Evolutionary conservation across 305 asterid genomes (phyloP), one percentile per base, ranked within the genome.

Genomic region (Ilex paraguariensis): DNA sequence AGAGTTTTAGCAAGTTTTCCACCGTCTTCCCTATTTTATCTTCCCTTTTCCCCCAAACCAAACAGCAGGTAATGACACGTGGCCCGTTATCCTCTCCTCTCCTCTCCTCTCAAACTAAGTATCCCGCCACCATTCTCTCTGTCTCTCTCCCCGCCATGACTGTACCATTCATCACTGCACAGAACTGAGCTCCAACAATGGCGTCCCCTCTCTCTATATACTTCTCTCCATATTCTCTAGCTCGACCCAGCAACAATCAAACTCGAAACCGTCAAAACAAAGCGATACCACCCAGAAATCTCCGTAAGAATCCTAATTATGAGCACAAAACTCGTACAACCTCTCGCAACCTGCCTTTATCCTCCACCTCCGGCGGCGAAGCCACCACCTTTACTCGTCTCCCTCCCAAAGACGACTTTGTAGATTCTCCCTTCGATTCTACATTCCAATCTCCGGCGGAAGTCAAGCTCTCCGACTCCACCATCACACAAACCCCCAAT

Each of bases 321-420:
- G 82, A 80, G 73, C 82, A 73, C 16, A 82, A 81, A 74, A 15
- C 92, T 68, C 73, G 77, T 10, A 75, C 73, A 16, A 31, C 54
- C 33, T 74, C 66, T 39, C 74, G 64, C 81, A 65, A 53, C 28
- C 72, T 70, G 32, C 58, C 75, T 30, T 66, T 63, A 57, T 72
- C 80, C 69, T 33, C 84, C 82, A 49, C 62, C 56, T 74, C 72
- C 60, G 96, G 96, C 7, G 87, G 87, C 13, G 88, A 82, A 2
- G 96, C 97, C 65, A 89, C 96, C 33, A 84, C 94, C 54, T 92
- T 72, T 80, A 82, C 96, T 66, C 82, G 90, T 53, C 75, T 92
- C 0, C 97, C 98, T 49, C 96, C 95, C 0, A 87, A 67, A 76
- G 94, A 85, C n/a, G 98, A 89, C 75, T 81, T 84, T 62, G 63